Base-by-base conservation (phyloP, 2,329 filamentous ascomycete genomes). In the Aspergillus uvarum region DNA sequence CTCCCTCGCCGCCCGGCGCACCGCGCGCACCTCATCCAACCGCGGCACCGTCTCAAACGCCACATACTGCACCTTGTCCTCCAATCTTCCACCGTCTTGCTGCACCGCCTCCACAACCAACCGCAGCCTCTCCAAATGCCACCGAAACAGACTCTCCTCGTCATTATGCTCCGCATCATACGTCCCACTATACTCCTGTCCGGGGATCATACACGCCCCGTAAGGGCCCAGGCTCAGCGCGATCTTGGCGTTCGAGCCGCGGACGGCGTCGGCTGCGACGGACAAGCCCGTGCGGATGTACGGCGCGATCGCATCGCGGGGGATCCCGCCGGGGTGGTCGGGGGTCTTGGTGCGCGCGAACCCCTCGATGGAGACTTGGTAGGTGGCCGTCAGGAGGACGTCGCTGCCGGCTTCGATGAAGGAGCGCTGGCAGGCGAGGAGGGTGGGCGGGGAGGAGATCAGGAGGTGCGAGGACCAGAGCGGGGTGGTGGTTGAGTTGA, bases 381-480 rank as follows among this genome's bases (percentile, higher is more conserved):
- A 90, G 0, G 88, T 90, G 7, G 87, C 87, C 10, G 86, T 89
- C 51, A 88, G 79, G 21, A 90, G 73, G 29, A 90, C 78, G 68
- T 90, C 85, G 58, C 84, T 83, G 38, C 85, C 86, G 1, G 84
- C 81, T 7, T 68, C 61, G 55, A 76, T 48, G 70, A 89, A 89
- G 64, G 83, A 82, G 55, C 70, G 68, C 68, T 89, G 87, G 69
- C 84, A 87, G 31, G 75, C 74, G 59, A 79, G 73, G 8, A 89
- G 80, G 0, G 81, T 85, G 7, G 76, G 65, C 2, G 78, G 80
- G 63, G 82, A 78, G 38, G 81, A 77, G 56, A 89, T 68, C n/a
- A 90, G 80, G 5, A 89, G 79, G 67, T 89, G 83, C 0, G 86
- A 87, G 0, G 88, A 89, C 88, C 88, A 90, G 44, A 90, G 81